phyloP scores from a whole-genome alignment of 345 rosid species.

The Gossypium mustelinum region DNA sequence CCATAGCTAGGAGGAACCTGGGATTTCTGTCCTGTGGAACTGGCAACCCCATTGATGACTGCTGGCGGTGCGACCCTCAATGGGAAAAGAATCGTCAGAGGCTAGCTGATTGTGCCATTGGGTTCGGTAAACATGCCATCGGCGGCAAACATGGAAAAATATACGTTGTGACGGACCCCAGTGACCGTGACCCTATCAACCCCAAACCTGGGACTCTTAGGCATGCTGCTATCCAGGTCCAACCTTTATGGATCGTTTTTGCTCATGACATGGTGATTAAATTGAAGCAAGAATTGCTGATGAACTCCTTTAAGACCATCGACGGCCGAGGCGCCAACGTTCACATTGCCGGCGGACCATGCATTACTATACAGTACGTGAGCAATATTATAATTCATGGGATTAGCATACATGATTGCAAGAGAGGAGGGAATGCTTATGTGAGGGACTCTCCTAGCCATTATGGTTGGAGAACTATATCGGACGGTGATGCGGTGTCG shows the following conservation, averaged over 20 bases:
- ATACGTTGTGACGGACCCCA: conserved; percentile 44
- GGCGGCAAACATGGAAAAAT: conserved; percentile 58
- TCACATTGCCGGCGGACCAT: conserved; percentile 57
- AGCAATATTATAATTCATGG: conserved; percentile 57
- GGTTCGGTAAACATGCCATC: conserved; percentile 60
- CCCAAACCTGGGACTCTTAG: conserved; percentile 61
- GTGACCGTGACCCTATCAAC: conserved; percentile 41
- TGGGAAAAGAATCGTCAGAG: conserved; percentile 53
- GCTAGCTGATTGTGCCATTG: conserved; percentile 55
- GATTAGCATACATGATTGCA: conserved; percentile 52
- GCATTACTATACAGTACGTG: conserved; percentile 61
- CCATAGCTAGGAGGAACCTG: conserved; percentile 48
- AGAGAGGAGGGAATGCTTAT: conserved; percentile 49
- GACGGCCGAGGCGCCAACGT: conserved; percentile 59
- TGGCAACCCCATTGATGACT: conserved; percentile 61
- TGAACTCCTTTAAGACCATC: conserved; percentile 63
- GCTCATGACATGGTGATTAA: conserved; percentile 54
- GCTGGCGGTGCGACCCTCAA: conserved; percentile 55
- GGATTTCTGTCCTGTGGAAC: conserved; percentile 58
- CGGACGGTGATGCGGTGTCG: conserved; percentile 62
- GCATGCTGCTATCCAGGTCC: conserved; percentile 49
- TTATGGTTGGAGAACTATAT: conserved; percentile 56
- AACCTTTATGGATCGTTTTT: conserved; percentile 58
- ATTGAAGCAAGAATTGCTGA: conserved; percentile 49
- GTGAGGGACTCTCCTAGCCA: conserved; percentile 58